A percentile compares a stretch with the other conserved stretches of the same genome.
These are phyloP conservation scores for Rhodotorula sp. DNA, from an alignment of 1,284 basidiomycete genomes.

Conservation along the genomic window DNA sequence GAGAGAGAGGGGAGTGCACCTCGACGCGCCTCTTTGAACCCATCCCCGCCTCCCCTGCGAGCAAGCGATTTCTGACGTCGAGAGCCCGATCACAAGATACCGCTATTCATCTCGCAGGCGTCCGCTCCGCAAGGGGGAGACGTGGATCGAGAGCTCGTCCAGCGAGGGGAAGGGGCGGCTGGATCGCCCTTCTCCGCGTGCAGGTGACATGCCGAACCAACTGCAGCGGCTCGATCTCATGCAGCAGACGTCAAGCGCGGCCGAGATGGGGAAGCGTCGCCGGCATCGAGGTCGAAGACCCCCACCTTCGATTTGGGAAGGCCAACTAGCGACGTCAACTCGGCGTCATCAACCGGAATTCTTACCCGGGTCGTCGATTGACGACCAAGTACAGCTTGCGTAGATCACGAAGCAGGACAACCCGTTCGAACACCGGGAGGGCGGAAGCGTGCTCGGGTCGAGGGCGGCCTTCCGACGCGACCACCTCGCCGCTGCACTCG, in stretches of 20 bases:
- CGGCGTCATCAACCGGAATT: background rate
- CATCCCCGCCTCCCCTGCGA: background rate
- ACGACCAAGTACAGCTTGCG: background rate
- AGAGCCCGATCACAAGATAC: background rate
- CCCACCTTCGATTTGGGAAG: background rate
- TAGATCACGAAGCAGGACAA: background rate
- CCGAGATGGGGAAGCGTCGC: background rate
- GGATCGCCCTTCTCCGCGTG: background rate
- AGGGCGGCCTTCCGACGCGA: no score
- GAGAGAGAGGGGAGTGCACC: background rate
- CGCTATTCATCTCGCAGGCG: background rate
- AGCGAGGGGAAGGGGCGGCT: background rate
- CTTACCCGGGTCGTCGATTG: background rate
- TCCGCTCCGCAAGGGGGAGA: background rate
- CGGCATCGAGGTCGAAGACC: background rate
- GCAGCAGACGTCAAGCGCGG: background rate
- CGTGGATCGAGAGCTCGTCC: background rate
- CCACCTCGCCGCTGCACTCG: background rate
- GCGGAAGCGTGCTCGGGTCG: no score
- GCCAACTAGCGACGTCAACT: background rate
- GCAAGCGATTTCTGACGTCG: background rate
- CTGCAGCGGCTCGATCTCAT: no score
- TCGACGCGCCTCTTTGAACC: background rate
- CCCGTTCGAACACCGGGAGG: no score
- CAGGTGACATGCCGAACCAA: no score